Percentiles rank a stretch among this genome's conserved stretches.
These are phyloP conservation scores for Colletotrichum abscissum DNA, from an alignment of 2,329 filamentous ascomycete species.

Conservation along the genomic window DNA sequence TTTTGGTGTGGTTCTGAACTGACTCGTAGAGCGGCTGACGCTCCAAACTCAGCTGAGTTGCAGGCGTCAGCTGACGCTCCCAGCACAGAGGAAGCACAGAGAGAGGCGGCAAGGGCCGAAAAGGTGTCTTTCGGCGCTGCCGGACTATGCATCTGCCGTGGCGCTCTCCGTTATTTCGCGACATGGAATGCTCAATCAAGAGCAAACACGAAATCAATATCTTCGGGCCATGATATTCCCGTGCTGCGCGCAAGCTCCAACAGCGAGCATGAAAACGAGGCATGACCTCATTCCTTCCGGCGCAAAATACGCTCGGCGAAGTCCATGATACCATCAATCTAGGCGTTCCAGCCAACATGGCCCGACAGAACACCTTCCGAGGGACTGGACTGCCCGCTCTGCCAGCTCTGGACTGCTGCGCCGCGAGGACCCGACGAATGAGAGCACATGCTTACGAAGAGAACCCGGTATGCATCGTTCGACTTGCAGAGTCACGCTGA, in stretches of 20 bases:
- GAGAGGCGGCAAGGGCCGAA: neutral
- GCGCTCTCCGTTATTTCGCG: neutral
- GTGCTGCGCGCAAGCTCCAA: no score
- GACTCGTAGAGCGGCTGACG: neutral
- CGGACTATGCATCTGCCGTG: neutral
- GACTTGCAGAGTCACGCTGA: constrained; percentile 19
- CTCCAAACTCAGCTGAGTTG: neutral
- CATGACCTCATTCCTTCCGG: neutral
- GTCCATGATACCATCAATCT: constrained; percentile 15
- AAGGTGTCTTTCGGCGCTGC: neutral
- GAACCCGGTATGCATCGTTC: constrained; percentile 20
- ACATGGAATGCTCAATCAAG: neutral
- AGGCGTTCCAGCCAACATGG: neutral
- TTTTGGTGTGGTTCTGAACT: neutral
- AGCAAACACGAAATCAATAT: neutral
- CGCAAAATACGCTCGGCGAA: neutral
- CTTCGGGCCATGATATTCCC: neutral
- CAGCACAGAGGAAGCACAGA: neutral
- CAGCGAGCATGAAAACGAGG: neutral
- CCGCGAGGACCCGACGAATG: constrained; percentile 7
- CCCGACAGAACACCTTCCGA: constrained; percentile 6
- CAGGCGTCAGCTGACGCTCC: neutral
- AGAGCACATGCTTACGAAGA: constrained; percentile 11
- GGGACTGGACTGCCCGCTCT: constrained; percentile 8
- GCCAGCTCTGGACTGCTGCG: constrained; percentile 8